These are phyloP conservation scores for Diaporthe citriasiana DNA, from an alignment of 2,329 filamentous ascomycete species.

Conservation along the genomic window DNA sequence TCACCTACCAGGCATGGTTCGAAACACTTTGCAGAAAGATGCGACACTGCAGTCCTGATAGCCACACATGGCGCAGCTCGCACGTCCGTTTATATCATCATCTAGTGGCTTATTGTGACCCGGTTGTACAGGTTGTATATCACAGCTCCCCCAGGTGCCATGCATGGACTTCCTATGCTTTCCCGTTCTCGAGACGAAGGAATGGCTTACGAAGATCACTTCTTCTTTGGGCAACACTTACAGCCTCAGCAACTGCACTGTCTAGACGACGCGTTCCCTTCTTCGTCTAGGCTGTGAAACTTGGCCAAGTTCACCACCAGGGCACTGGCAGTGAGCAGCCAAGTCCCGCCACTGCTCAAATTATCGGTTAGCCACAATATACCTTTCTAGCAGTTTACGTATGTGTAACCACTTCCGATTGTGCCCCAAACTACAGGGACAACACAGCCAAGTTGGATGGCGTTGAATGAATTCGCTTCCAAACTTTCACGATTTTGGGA, in stretches of 20 bases:
- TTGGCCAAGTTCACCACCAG: too few species aligned
- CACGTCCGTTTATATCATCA: neutral
- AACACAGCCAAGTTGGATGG: too few species aligned
- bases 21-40: neutral
- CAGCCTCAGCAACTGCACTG: neutral
- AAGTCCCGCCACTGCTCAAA: neutral
- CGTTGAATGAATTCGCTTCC: too few species aligned
- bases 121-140: neutral
- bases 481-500: too few species aligned
- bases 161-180: neutral
- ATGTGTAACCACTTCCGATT: too few species aligned
- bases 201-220: neutral
- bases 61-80: neutral
- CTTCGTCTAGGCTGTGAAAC: neutral
- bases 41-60: too few species aligned
- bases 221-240: neutral
- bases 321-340: neutral
- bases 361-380: neutral
- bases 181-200: neutral
- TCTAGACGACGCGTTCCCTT: neutral
- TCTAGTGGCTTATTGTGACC: neutral
- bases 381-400: neutral
- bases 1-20: neutral
- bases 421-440: too few species aligned
- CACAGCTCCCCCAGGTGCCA: too few species aligned